Evolutionary conservation across 139 green algal genomes (phyloP).

Genomic region (Deuterostichococcus epilithicus): DNA sequence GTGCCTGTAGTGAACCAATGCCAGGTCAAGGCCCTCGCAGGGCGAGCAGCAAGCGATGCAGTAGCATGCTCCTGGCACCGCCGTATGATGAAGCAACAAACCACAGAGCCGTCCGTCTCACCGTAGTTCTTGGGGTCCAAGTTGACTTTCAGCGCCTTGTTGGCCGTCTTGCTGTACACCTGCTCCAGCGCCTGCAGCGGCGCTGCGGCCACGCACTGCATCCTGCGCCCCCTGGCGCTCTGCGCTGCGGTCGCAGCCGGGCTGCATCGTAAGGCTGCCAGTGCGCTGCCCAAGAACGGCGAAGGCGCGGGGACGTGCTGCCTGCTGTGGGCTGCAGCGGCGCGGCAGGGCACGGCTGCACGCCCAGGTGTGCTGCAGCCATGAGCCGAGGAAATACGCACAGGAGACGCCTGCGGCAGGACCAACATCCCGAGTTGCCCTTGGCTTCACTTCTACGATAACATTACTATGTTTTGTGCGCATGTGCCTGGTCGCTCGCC

Average conservation of each 20-base stretch:
- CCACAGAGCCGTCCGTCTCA: background rate
- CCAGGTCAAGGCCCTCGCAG: conserved; percentile 1
- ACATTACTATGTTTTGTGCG: too few relatives aligned
- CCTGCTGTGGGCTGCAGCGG: too few relatives aligned
- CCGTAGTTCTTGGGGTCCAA: conserved; percentile 29
- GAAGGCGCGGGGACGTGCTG: too few relatives aligned
- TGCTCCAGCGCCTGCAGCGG: background rate
- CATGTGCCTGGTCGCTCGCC: too few relatives aligned
- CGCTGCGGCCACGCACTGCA: background rate
- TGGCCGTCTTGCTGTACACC: conserved; percentile 1
- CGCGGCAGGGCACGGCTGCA: too few relatives aligned
- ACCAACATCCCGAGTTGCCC: too few relatives aligned
- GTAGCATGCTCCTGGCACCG: background rate
- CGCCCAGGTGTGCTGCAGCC: too few relatives aligned
- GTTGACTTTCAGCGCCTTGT: conserved; percentile 34
- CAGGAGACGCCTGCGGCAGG: too few relatives aligned
- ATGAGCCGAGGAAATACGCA: too few relatives aligned
- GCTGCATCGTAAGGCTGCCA: too few relatives aligned
- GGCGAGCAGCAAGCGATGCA: background rate
- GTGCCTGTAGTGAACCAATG: conserved; percentile 21
- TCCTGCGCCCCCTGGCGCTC: background rate
- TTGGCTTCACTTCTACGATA: too few relatives aligned
- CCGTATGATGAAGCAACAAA: background rate
- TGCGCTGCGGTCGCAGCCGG: background rate
- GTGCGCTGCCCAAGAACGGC: too few relatives aligned